These are phyloP conservation scores for Suillus clintonianus DNA, from an alignment of 768 basidiomycete genomes.

Conservation along the genomic window DNA sequence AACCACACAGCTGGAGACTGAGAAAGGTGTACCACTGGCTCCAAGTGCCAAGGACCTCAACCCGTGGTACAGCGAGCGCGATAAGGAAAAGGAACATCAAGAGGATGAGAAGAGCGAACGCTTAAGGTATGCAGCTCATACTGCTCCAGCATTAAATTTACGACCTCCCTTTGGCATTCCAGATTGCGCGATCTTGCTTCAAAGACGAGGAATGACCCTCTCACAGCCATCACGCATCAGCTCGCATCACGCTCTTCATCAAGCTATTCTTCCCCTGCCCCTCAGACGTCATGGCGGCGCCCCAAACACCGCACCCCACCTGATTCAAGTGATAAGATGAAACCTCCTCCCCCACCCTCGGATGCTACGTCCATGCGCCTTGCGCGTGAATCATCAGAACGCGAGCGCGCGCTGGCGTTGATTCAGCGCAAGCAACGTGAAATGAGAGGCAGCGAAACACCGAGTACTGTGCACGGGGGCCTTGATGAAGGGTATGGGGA, in stretches of 20 bases:
- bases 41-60: slow-evolving; percentile 76
- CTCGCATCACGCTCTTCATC: slow-evolving; percentile 46
- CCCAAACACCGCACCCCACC: slow-evolving; percentile 18
- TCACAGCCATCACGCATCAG: slow-evolving; percentile 71
- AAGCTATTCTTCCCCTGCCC: slow-evolving; percentile 20
- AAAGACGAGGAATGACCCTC: slow-evolving; percentile 68
- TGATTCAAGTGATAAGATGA: slow-evolving; percentile 6
- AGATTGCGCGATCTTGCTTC: slow-evolving; percentile 66
- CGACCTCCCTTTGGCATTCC: background rate
- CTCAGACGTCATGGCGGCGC: slow-evolving; percentile 17
- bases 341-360: slow-evolving; percentile 4
- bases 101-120: slow-evolving; percentile 36
- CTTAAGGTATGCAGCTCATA: slow-evolving; percentile 30
- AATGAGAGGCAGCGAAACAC: slow-evolving; percentile 64
- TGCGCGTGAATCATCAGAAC: slow-evolving; percentile 72
- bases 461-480: slow-evolving; percentile 63
- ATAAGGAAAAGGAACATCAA: slow-evolving; percentile 15
- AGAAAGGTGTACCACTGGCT: slow-evolving; percentile 73
- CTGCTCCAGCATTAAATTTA: background rate
- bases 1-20: slow-evolving; percentile 49
- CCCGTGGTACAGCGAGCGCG: slow-evolving; percentile 66
- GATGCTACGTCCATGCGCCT: slow-evolving; percentile 57
- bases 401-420: slow-evolving; percentile 72
- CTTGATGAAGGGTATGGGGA: slow-evolving; percentile 58
- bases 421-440: slow-evolving; percentile 68